Percentiles rank a stretch among this genome's conserved stretches.
These are phyloP conservation scores for Nematocida ausubeli DNA, from an alignment of 371 early-diverging fungal species.

Conservation along the genomic window DNA sequence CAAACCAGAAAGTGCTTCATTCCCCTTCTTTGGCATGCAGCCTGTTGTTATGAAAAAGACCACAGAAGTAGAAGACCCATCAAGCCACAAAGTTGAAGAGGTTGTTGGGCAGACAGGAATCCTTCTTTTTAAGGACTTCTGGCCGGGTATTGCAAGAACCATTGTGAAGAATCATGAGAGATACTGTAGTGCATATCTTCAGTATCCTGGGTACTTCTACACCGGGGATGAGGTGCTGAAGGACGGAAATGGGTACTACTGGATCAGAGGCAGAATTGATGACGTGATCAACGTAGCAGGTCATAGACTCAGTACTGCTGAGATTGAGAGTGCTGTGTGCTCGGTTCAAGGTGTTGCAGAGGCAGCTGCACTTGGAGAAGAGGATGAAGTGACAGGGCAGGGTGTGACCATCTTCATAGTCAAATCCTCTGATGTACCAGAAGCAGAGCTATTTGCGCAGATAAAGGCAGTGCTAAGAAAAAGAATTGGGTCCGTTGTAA, in stretches of 20 bases:
- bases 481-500: conserved; percentile 75
- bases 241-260: conserved; percentile 84
- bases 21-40: conserved; percentile 90
- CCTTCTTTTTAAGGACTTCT: conserved; percentile 77
- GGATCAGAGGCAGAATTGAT: conserved; percentile 79
- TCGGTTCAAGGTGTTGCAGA: conserved; percentile 76
- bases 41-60: conserved; percentile 75
- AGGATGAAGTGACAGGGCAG: conserved; percentile 83
- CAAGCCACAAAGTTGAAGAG: too few relatives aligned
- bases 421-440: not conserved
- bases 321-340: conserved; percentile 82
- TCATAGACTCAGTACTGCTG: conserved; percentile 86
- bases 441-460: conserved; percentile 69
- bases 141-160: conserved; percentile 89
- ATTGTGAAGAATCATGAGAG: conserved; percentile 81
- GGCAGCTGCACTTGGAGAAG: conserved; percentile 83
- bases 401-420: conserved; percentile 70
- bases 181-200: conserved; percentile 80
- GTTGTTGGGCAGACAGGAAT: conserved; percentile 75
- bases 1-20: conserved; percentile 86
- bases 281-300: conserved; percentile 95
- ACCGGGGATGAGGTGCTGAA: conserved; percentile 70
- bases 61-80: not conserved
- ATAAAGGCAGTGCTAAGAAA: conserved; percentile 75
- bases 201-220: conserved; percentile 77